A percentile compares a stretch with the other conserved stretches of the same genome.
Conservation (phyloP, 352 stramenopile genomes). For the Plasmopara halstedii region DNA sequence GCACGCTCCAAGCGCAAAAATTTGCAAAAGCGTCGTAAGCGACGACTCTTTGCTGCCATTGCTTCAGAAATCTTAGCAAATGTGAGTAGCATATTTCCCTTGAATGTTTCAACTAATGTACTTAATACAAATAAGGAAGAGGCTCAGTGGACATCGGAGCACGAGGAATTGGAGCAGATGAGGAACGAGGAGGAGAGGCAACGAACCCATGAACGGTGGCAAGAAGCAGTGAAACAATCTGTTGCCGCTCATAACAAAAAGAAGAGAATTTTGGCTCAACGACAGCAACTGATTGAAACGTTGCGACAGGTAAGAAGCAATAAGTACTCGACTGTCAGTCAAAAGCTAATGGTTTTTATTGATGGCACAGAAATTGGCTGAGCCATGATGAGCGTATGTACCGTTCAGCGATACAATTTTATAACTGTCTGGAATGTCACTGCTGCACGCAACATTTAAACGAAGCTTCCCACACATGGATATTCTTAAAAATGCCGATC, state of each 20-base stretch:
- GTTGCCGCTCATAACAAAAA: slow-evolving; percentile 36
- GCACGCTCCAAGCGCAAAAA: slow-evolving; percentile 69
- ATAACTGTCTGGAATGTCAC: too few relatives aligned
- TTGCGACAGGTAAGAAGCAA: slow-evolving; percentile 47
- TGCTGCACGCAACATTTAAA: too few relatives aligned
- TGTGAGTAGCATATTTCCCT: slow-evolving; percentile 13
- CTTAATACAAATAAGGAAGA: slow-evolving; percentile 21
- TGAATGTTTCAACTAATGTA: not conserved
- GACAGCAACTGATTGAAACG: slow-evolving; percentile 35
- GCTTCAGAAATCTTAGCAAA: slow-evolving; percentile 35
- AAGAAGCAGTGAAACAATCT: slow-evolving; percentile 28
- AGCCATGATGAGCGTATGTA: too few relatives aligned
- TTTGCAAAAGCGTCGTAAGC: slow-evolving; percentile 61
- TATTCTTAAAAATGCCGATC: too few relatives aligned
- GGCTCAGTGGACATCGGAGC: slow-evolving; percentile 32
- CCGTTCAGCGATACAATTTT: too few relatives aligned
- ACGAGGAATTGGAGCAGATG: slow-evolving; percentile 41
- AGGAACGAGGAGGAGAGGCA: slow-evolving; percentile 50
- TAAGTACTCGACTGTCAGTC: too few relatives aligned
- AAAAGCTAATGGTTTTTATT: not conserved
- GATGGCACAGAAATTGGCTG: not conserved
- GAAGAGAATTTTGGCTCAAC: slow-evolving; percentile 39
- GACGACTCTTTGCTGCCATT: slow-evolving; percentile 52
- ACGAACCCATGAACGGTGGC: slow-evolving; percentile 49
- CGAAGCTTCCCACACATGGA: too few relatives aligned